Conservation (phyloP, 495 filamentous ascomycete species). For the Daldinia grandis region DNA sequence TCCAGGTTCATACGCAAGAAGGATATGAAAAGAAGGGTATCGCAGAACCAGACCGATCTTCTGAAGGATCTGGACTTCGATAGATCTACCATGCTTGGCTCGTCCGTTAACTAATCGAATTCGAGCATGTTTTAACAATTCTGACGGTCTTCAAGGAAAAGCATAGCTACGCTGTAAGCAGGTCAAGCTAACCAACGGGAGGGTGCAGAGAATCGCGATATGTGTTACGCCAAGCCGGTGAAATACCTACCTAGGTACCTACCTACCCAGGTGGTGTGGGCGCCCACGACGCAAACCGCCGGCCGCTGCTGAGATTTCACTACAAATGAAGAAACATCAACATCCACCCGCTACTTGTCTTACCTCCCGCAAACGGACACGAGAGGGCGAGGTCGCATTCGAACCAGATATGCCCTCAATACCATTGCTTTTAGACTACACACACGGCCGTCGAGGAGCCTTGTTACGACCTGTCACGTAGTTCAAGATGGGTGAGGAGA, state of each 20-base stretch:
- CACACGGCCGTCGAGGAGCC: conserved; percentile 11
- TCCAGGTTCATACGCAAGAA: background rate
- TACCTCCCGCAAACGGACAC: conserved; percentile 39
- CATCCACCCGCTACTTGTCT: conserved; percentile 21
- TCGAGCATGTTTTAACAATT: background rate
- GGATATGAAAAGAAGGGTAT: background rate
- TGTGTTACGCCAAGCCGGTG: conserved; percentile 42
- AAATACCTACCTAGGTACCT: conserved; percentile 24
- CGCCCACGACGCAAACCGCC: conserved; percentile 30
- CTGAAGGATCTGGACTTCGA: background rate
- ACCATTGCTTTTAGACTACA: conserved; percentile 20
- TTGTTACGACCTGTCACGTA: conserved; percentile 42
- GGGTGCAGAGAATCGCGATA: conserved; percentile 39
- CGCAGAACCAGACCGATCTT: background rate
- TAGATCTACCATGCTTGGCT: background rate
- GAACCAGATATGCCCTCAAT: conserved; percentile 19
- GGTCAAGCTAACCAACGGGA: conserved; percentile 27
- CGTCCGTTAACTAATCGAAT: background rate
- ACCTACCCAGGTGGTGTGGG: conserved; percentile 11
- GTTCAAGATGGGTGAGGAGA: conserved; percentile 44
- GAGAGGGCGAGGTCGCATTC: conserved; percentile 24
- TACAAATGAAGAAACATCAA: conserved; percentile 22
- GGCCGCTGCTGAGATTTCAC: conserved; percentile 12
- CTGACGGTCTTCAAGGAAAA: conserved; percentile 11
- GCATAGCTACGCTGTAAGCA: conserved; percentile 5